A percentile compares a stretch with the other conserved stretches of the same genome.
Evolutionary conservation across 805 yeast species (phyloP).

Genomic region (Ogataea pini): DNA sequence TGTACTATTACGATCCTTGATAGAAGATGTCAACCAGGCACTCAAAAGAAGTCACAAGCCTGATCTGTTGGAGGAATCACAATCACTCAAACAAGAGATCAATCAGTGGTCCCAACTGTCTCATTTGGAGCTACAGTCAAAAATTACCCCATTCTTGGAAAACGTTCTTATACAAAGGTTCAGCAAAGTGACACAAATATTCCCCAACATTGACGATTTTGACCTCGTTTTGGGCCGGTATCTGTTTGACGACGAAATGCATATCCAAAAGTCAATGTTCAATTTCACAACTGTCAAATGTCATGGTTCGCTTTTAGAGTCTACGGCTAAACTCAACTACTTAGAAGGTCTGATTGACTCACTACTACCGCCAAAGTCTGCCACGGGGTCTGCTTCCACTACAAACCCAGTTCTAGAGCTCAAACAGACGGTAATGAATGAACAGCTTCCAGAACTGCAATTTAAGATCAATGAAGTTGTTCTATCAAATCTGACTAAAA

Average conservation of each 20-base stretch:
- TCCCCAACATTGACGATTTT: constrained; percentile 36
- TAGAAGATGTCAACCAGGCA: constrained; percentile 27
- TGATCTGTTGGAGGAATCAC: constrained; percentile 14
- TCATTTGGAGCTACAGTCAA: constrained; percentile 38
- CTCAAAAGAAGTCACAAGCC: constrained; percentile 12
- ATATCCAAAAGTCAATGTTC: constrained; percentile 28
- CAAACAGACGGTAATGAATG: constrained; percentile 19
- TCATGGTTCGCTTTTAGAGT: constrained; percentile 33
- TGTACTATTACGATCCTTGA: constrained; percentile 27
- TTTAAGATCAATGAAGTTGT: constrained; percentile 26
- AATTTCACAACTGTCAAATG: constrained; percentile 28
- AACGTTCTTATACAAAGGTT: constrained; percentile 29
- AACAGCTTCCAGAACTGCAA: constrained; percentile 32
- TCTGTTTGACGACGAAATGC: constrained; percentile 28
- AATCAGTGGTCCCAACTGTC: constrained; percentile 36
- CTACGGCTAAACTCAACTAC: constrained; percentile 30
- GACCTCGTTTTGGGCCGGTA: constrained; percentile 31
- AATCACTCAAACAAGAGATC: constrained; percentile 24
- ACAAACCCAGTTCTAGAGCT: constrained; percentile 22
- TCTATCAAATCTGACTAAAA: constrained; percentile 25
- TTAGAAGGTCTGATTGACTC: constrained; percentile 36
- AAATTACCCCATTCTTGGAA: constrained; percentile 33
- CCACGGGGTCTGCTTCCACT: constrained; percentile 1
- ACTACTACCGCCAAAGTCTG: constrained; percentile 18
- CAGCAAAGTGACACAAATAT: constrained; percentile 31